Percentiles rank a stretch among this genome's conserved stretches.
These are phyloP conservation scores for Yamadazyma dushanensis DNA, from an alignment of 1,139 yeast species.

Conservation along the genomic window DNA sequence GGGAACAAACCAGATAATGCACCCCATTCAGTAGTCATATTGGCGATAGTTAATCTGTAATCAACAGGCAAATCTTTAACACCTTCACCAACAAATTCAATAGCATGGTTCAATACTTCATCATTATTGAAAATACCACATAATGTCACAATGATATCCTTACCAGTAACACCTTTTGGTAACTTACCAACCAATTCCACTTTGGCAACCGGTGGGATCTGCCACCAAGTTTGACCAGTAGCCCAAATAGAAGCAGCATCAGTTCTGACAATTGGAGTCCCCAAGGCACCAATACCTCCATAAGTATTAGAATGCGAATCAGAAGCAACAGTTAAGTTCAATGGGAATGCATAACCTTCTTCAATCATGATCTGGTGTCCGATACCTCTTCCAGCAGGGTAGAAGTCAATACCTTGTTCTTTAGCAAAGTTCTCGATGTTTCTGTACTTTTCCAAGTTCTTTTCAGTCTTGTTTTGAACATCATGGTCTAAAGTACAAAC, in stretches of 20 bases:
- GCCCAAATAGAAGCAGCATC: slow-evolving; percentile 99
- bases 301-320: slow-evolving; percentile 98
- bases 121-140: slow-evolving; percentile 96
- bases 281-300: slow-evolving; percentile 94
- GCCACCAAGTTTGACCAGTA: slow-evolving; percentile 99
- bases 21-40: slow-evolving; percentile 99
- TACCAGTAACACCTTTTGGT: slow-evolving; percentile 89
- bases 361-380: slow-evolving; percentile 99
- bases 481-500: slow-evolving; percentile 97
- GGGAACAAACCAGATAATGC: slow-evolving; percentile 97
- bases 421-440: slow-evolving; percentile 89
- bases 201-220: slow-evolving; percentile 97
- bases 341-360: slow-evolving; percentile 97
- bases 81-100: slow-evolving; percentile 92
- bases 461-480: slow-evolving; percentile 88
- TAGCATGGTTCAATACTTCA: slow-evolving; percentile 95
- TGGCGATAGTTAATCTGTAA: slow-evolving; percentile 92
- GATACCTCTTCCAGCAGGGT: slow-evolving; percentile 98
- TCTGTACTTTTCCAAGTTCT: slow-evolving; percentile 80
- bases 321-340: slow-evolving; percentile 90
- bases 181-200: slow-evolving; percentile 82
- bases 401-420: slow-evolving; percentile 92
- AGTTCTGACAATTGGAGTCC: slow-evolving; percentile 97
- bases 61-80: slow-evolving; percentile 75
- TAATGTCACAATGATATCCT: slow-evolving; percentile 92